Percentiles rank a stretch among this genome's conserved stretches.
Evolutionary conservation across 257 asterid genomes (phyloP).

Genomic region (Phtheirospermum japonicum): DNA sequence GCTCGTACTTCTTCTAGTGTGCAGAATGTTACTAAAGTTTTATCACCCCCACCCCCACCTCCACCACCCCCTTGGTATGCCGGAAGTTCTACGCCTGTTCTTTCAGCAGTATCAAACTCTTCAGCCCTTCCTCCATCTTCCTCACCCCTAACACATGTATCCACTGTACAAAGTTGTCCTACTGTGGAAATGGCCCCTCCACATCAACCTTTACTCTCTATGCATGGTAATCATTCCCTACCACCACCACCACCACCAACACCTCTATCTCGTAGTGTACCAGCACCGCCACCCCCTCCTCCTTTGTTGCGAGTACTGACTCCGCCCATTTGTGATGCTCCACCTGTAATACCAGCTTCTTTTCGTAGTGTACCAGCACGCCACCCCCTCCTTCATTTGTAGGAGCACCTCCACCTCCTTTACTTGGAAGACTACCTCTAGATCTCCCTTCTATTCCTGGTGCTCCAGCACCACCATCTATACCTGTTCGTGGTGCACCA

Average conservation of each 20-base stretch:
- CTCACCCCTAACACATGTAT: neutral
- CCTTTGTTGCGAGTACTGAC: neutral
- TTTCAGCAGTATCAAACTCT: constrained; percentile 28
- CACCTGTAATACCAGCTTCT: neutral
- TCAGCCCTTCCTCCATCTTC: constrained; percentile 24
- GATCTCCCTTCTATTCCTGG: neutral
- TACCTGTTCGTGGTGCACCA: constrained; percentile 24
- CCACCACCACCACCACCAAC: constrained; percentile 30
- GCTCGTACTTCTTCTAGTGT: constrained; percentile 32
- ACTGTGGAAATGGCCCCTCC: constrained; percentile 22
- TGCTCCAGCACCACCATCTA: constrained; percentile 1
- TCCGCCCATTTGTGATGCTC: neutral
- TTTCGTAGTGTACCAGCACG: neutral
- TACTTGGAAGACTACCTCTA: neutral
- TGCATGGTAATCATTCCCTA: constrained; percentile 25
- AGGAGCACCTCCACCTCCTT: constrained; percentile 19
- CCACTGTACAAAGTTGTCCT: constrained; percentile 12
- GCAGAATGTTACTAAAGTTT: neutral
- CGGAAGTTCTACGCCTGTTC: constrained; percentile 22
- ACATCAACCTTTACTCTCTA: constrained; percentile 13
- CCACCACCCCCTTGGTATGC: constrained; percentile 42
- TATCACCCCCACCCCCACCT: constrained; percentile 17
- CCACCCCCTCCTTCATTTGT: neutral
- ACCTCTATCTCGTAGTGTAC: constrained; percentile 27
- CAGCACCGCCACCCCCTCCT: neutral